Conservation (phyloP, 108 stramenopile species). For the Nitzschia sp. region DNA sequence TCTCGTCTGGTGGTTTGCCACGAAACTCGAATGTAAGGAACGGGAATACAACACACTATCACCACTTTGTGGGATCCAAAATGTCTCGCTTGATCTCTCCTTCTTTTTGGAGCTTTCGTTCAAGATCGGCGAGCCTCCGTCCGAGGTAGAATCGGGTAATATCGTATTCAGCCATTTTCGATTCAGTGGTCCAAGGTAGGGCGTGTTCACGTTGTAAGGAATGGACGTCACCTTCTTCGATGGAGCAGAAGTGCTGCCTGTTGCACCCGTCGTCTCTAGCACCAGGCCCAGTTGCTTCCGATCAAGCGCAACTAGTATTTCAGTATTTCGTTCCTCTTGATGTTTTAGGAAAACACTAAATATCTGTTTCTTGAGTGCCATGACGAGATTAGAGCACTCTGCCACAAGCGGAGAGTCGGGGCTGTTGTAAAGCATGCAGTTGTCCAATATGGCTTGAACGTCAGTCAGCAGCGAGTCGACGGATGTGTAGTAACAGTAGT, state of each 20-base stretch:
- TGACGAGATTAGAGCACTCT: conserved; percentile 14
- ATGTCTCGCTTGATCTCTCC: background rate
- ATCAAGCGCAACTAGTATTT: conserved; percentile 5
- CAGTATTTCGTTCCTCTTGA: conserved; percentile 4
- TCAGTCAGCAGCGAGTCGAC: conserved; percentile 46
- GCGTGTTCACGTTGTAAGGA: conserved; percentile 6
- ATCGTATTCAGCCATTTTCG: conserved; percentile 28
- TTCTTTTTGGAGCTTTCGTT: background rate
- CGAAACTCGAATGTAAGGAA: conserved; percentile 35
- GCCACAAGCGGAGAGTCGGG: conserved; percentile 42
- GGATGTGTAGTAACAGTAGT: conserved; percentile 44
- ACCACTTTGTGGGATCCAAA: conserved; percentile 58
- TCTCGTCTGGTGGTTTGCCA: conserved; percentile 31
- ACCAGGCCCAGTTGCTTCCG: background rate
- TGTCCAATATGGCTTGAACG: conserved; percentile 39
- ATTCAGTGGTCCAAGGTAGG: conserved; percentile 26
- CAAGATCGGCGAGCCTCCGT: background rate
- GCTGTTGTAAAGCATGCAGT: conserved; percentile 62
- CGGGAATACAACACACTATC: conserved; percentile 52
- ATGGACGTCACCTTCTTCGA: background rate
- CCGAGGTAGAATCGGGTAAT: background rate
- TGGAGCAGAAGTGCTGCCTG: background rate
- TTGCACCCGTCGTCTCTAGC: background rate
- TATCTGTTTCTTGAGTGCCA: conserved; percentile 10
- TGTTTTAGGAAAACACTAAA: conserved; percentile 8